phyloP scores from a whole-genome alignment of 495 filamentous ascomycete species.

The Talaromyces thailandensis region DNA sequence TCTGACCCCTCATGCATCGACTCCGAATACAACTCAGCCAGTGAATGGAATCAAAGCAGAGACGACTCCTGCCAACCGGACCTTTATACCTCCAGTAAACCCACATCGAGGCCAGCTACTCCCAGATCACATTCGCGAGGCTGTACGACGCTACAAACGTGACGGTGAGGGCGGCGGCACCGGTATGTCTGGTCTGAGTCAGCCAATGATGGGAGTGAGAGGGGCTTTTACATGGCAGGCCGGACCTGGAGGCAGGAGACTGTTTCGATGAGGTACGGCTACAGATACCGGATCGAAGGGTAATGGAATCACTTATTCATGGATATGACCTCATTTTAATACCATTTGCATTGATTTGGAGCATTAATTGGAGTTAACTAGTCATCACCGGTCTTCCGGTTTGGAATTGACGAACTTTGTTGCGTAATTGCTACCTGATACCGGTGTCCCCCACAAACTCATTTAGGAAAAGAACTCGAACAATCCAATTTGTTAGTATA shows the following conservation, averaged over 20 bases:
- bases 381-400: not conserved
- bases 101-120: conserved; percentile 61
- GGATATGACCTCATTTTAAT: not conserved
- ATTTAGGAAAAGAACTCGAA: not conserved
- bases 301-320: not conserved
- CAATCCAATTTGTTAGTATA: not conserved
- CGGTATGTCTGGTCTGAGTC: conserved; percentile 61
- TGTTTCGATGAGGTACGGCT: conserved; percentile 46
- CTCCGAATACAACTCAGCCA: not conserved
- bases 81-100: conserved; percentile 30
- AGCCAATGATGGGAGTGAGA: conserved; percentile 57
- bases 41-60: not conserved
- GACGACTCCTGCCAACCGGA: conserved; percentile 4
- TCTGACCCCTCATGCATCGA: not conserved
- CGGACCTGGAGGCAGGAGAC: conserved; percentile 44
- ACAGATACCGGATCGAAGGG: not conserved
- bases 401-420: not conserved
- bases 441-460: not conserved
- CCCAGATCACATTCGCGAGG: conserved; percentile 77
- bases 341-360: not conserved
- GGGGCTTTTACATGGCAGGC: conserved; percentile 51
- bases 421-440: not conserved
- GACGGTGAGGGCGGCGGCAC: conserved; percentile 58
- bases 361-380: not conserved
- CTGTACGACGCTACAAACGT: conserved; percentile 61